A percentile compares a stretch with the other conserved stretches of the same genome.
Evolutionary conservation across 208 protist species (phyloP).

Genomic region (Angomonas ambiguus): DNA sequence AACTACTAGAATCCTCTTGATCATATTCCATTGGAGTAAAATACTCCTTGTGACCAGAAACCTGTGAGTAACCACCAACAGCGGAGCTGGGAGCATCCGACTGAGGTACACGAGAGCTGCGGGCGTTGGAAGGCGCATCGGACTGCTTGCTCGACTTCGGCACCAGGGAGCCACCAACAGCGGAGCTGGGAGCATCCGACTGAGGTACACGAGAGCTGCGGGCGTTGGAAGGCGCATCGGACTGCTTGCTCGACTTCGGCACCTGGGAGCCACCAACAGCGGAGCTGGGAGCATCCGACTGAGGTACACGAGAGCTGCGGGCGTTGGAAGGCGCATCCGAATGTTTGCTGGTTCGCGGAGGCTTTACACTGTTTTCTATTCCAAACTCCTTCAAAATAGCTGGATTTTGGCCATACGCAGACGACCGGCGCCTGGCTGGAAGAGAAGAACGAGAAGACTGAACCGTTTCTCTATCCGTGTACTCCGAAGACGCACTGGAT

Average conservation of each 20-base stretch:
- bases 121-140: not conserved
- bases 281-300: too few species aligned
- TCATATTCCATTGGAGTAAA: too few species aligned
- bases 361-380: not conserved
- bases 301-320: not conserved
- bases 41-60: too few species aligned
- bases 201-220: too few species aligned
- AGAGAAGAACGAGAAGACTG: conserved; percentile 18
- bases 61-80: too few species aligned
- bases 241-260: not conserved
- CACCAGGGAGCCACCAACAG: too few species aligned
- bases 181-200: too few species aligned
- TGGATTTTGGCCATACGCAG: not conserved
- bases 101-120: not conserved
- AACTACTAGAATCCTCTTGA: not conserved
- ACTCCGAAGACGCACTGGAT: not conserved
- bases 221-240: not conserved
- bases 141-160: not conserved
- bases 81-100: too few species aligned
- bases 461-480: not conserved
- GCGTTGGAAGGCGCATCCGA: not conserved
- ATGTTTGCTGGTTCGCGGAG: not conserved
- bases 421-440: conserved; percentile 13
- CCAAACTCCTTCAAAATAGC: not conserved
- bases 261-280: not conserved